Conservation (phyloP, 2,329 filamentous ascomycete species). For the Arthrobotrys sinensis region DNA sequence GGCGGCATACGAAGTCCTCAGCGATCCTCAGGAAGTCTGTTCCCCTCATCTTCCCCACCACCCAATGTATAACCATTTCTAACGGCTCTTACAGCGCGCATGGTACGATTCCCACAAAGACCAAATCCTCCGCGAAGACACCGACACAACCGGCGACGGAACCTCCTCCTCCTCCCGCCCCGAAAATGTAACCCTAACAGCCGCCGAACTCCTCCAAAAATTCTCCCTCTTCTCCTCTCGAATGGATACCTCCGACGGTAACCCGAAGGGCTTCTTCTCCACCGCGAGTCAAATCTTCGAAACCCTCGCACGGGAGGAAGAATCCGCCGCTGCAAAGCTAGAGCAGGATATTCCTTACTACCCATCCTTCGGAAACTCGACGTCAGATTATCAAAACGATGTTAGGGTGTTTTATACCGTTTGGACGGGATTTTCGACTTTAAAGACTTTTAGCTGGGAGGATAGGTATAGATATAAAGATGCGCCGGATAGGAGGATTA, state of each 20-base stretch:
- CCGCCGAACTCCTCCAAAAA: conserved; percentile 79
- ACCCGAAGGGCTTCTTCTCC: conserved; percentile 86
- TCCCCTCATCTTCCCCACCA: background rate
- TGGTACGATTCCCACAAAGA: conserved; percentile 98
- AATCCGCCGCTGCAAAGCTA: conserved; percentile 80
- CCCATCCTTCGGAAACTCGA: conserved; percentile 84
- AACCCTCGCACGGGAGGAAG: conserved; percentile 84
- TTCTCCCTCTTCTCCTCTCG: conserved; percentile 62
- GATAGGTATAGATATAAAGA: conserved; percentile 87
- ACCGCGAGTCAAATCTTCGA: conserved; percentile 83
- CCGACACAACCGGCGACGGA: conserved; percentile 66
- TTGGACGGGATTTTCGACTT: conserved; percentile 87
- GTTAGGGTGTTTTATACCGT: conserved; percentile 84
- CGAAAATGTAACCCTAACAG: conserved; percentile 79
- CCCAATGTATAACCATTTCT: background rate
- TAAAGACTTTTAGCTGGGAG: conserved; percentile 90
- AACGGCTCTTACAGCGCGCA: conserved; percentile 73
- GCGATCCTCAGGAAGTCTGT: conserved; percentile 84
- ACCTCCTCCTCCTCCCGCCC: conserved; percentile 71
- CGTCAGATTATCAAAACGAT: conserved; percentile 81
- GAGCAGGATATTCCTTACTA: conserved; percentile 76
- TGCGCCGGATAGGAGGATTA: conserved; percentile 85
- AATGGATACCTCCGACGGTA: conserved; percentile 65
- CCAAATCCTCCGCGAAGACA: conserved; percentile 80
- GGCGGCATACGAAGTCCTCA: conserved; percentile 94